Conservation (phyloP, 1,139 yeast genomes). For the Pneumocystis oryctolagi region DNA sequence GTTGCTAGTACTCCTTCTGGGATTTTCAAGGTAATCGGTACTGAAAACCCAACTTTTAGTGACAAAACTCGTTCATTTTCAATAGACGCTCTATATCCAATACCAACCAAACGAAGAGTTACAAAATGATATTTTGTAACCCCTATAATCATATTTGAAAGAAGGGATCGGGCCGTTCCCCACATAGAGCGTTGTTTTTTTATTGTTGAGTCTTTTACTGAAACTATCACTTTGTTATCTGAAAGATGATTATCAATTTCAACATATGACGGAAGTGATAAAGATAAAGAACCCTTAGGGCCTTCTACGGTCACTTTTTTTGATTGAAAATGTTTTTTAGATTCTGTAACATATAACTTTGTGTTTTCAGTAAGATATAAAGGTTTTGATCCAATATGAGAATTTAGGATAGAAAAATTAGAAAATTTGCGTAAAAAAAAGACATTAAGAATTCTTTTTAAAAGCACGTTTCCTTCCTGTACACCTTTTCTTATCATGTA, state of each 20-base stretch:
- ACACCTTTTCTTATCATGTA: background rate
- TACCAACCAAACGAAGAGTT: conserved; percentile 81
- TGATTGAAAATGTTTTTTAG: too few relatives aligned
- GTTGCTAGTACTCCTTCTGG: conserved; percentile 64
- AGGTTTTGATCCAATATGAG: background rate
- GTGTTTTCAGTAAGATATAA: background rate
- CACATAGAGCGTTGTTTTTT: conserved; percentile 75
- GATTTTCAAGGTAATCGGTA: conserved; percentile 26
- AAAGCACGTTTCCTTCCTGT: background rate
- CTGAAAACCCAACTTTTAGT: conserved; percentile 18
- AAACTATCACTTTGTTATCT: conserved; percentile 9
- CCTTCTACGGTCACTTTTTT: background rate
- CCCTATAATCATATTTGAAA: conserved; percentile 69
- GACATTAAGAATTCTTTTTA: background rate
- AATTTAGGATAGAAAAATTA: background rate
- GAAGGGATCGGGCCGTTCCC: conserved; percentile 80
- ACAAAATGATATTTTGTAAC: conserved; percentile 87
- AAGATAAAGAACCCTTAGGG: background rate
- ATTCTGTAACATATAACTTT: background rate
- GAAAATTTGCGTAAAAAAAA: background rate
- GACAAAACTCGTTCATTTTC: conserved; percentile 36
- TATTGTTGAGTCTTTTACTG: conserved; percentile 41
- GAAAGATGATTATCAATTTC: background rate
- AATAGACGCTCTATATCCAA: conserved; percentile 82
- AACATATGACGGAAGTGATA: background rate